Conservation (phyloP, 169 alveolate species). For the Blepharisma undulans region DNA sequence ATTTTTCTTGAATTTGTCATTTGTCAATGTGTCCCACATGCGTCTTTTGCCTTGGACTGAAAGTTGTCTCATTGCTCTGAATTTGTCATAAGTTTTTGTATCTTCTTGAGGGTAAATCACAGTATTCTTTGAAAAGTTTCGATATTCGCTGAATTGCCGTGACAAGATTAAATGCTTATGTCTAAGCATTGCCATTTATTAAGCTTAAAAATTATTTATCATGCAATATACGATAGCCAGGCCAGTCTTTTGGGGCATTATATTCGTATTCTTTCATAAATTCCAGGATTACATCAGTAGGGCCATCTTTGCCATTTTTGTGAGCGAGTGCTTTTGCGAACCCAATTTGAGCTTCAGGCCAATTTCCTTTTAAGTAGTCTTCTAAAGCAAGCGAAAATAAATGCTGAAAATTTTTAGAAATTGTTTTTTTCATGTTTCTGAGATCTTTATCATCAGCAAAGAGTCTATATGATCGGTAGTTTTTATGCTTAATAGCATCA, state of each 20-base stretch:
- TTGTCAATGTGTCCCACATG: not conserved
- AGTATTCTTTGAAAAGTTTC: not conserved
- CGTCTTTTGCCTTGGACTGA: not conserved
- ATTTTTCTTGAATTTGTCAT: not conserved
- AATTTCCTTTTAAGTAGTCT: conserved; percentile 44
- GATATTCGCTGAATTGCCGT: not conserved
- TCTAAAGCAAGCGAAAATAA: conserved; percentile 24
- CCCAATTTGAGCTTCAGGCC: conserved; percentile 34
- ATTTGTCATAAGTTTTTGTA: no score
- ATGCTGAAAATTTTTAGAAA: conserved; percentile 34
- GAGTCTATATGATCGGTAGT: not conserved
- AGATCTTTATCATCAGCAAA: conserved; percentile 41
- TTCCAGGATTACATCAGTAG: conserved; percentile 76
- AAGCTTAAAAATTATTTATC: conserved; percentile 70
- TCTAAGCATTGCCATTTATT: not conserved
- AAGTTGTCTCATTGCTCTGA: not conserved
- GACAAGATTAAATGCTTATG: not conserved
- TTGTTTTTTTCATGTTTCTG: conserved; percentile 31
- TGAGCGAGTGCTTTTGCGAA: conserved; percentile 25
- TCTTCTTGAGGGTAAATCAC: not conserved
- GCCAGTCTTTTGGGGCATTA: conserved; percentile 88
- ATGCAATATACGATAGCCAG: conserved; percentile 86
- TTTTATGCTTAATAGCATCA: conserved; percentile 10
- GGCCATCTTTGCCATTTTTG: conserved; percentile 70
- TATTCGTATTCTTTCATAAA: conserved; percentile 72